Conservation (phyloP, 163 green algal species). For the Smithsoniella earleae region DNA sequence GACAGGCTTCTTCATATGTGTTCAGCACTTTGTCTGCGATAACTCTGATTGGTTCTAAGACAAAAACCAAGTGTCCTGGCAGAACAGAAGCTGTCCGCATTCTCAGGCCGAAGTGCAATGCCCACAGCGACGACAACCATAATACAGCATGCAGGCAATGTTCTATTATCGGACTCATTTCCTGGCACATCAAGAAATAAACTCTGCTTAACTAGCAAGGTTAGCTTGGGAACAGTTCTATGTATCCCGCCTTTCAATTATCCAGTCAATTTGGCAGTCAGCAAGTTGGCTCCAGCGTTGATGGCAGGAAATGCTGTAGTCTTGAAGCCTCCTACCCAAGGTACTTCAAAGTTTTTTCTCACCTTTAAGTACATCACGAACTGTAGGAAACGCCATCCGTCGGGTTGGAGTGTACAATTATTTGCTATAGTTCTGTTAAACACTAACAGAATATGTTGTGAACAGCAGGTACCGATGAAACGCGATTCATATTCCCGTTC, state of each 20-base stretch:
- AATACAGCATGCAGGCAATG: conserved; percentile 47
- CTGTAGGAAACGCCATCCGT: too few relatives aligned
- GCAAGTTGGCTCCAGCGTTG: conserved; percentile 85
- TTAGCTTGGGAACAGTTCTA: conserved; percentile 83
- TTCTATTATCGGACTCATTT: conserved; percentile 82
- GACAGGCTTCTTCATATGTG: too few relatives aligned
- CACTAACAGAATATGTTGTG: too few relatives aligned
- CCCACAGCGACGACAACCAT: conserved; percentile 33
- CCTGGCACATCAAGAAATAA: conserved; percentile 79
- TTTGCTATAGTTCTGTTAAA: too few relatives aligned
- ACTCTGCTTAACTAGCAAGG: conserved; percentile 73
- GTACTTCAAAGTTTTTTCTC: conserved; percentile 27
- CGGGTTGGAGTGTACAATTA: too few relatives aligned
- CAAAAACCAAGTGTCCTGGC: not conserved
- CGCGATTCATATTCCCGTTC: too few relatives aligned
- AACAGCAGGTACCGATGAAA: too few relatives aligned
- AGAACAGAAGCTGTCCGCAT: not conserved
- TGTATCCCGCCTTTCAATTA: conserved; percentile 97
- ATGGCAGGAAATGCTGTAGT: conserved; percentile 93
- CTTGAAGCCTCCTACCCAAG: conserved; percentile 7
- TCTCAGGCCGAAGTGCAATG: not conserved
- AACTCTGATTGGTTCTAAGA: too few relatives aligned
- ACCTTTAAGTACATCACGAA: too few relatives aligned
- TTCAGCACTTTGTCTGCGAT: too few relatives aligned
- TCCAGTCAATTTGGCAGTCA: conserved; percentile 84